phyloP scores from a whole-genome alignment of 208 protist genomes.

The Herpetomonas tarakana region DNA sequence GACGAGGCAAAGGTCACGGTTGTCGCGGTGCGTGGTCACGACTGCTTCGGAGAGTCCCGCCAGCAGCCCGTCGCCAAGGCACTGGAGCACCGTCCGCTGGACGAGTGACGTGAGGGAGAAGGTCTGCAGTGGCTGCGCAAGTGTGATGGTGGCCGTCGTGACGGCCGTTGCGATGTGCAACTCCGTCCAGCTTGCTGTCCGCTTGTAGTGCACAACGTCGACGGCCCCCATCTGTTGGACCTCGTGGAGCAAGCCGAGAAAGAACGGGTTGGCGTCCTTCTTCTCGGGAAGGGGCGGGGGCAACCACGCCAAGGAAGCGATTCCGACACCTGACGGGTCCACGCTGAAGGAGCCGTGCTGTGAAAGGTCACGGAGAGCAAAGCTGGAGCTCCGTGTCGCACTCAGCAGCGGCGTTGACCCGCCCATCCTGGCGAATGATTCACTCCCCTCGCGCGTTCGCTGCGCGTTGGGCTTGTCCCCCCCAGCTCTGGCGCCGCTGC shows the following conservation, averaged over 20 bases:
- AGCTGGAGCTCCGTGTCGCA: not conserved
- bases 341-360: not conserved
- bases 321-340: not conserved
- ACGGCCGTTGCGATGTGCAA: slow-evolving; percentile 49
- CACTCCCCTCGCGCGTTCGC: not conserved
- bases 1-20: slow-evolving; percentile 20
- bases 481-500: no score
- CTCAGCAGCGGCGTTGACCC: not conserved
- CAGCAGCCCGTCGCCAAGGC: slow-evolving; percentile 22
- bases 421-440: no score
- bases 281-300: slow-evolving; percentile 20
- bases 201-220: slow-evolving; percentile 57
- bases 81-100: slow-evolving; percentile 20
- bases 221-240: slow-evolving; percentile 47
- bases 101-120: slow-evolving; percentile 24
- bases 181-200: slow-evolving; percentile 62
- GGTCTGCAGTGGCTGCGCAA: slow-evolving; percentile 10
- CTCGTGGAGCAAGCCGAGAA: slow-evolving; percentile 47
- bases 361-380: not conserved
- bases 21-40: slow-evolving; percentile 7
- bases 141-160: slow-evolving; percentile 11
- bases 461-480: not conserved
- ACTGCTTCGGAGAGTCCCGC: slow-evolving; percentile 10
- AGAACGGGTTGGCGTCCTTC: slow-evolving; percentile 24
- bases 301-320: not conserved